Conservation (phyloP, 2,329 filamentous ascomycete genomes). For the Alternaria incomplexa region DNA sequence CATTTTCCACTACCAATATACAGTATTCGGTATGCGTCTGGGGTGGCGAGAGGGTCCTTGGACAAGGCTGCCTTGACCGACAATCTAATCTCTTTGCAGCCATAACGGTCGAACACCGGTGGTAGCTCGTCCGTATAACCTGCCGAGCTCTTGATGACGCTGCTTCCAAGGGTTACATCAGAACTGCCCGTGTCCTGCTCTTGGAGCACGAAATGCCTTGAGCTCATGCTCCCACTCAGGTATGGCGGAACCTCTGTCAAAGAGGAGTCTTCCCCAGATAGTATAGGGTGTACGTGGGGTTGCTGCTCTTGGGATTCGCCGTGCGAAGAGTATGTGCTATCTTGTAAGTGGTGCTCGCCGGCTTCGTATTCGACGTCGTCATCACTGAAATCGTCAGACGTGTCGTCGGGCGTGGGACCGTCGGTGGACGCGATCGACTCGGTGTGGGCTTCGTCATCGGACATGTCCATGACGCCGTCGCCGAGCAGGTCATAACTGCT, state of each 20-base stretch:
- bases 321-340: conserved; percentile 28
- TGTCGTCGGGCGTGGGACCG: conserved; percentile 41
- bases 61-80: conserved; percentile 39
- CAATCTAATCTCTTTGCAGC: conserved; percentile 33
- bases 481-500: conserved; percentile 45
- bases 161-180: conserved; percentile 23
- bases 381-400: conserved; percentile 37
- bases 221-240: conserved; percentile 27
- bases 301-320: conserved; percentile 20
- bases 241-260: conserved; percentile 37
- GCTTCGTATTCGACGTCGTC: conserved; percentile 40
- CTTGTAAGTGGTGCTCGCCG: conserved; percentile 22
- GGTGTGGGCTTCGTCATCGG: conserved; percentile 48
- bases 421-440: conserved; percentile 47
- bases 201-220: conserved; percentile 30
- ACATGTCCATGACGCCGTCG: conserved; percentile 38
- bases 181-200: conserved; percentile 24
- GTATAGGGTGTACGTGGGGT: conserved; percentile 19
- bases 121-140: conserved; percentile 29
- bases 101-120: conserved; percentile 34
- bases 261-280: conserved; percentile 36
- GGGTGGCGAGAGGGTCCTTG: conserved; percentile 27
- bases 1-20: conserved; percentile 42
- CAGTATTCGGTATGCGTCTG: conserved; percentile 40
- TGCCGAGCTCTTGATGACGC: conserved; percentile 31